These are phyloP conservation scores for Hysterangium stoloniferum DNA, from an alignment of 768 basidiomycete species.

Conservation along the genomic window DNA sequence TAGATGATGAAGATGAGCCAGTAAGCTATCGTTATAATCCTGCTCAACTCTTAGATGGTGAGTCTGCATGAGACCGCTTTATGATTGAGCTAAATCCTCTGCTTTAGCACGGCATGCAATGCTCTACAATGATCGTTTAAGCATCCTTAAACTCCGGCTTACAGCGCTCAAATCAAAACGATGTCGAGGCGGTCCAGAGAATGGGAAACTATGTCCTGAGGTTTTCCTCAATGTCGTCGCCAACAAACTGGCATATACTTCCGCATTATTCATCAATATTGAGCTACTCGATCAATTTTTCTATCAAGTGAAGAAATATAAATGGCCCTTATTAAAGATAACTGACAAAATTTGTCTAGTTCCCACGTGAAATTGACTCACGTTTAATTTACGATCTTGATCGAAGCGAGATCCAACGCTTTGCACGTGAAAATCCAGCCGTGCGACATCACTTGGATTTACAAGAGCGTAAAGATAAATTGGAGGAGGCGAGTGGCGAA, in stretches of 20 bases:
- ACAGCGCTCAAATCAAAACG: slow-evolving; percentile 83
- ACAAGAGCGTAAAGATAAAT: slow-evolving; percentile 94
- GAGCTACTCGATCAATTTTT: slow-evolving; percentile 98
- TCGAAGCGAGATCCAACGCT: slow-evolving; percentile 78
- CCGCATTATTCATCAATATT: slow-evolving; percentile 98
- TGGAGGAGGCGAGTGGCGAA: slow-evolving; percentile 67
- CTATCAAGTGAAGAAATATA: too few species aligned
- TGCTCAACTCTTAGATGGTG: slow-evolving; percentile 88
- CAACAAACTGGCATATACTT: slow-evolving; percentile 92
- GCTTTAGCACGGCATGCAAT: slow-evolving; percentile 81
- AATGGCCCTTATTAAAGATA: slow-evolving; percentile 17
- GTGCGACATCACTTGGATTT: slow-evolving; percentile 83
- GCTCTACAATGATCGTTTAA: slow-evolving; percentile 74
- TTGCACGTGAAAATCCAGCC: slow-evolving; percentile 93
- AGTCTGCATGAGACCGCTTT: slow-evolving; percentile 19
- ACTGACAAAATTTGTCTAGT: slow-evolving; percentile 39
- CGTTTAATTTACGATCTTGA: slow-evolving; percentile 90
- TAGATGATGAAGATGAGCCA: slow-evolving; percentile 29
- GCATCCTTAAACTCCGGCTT: slow-evolving; percentile 78
- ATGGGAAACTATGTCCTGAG: slow-evolving; percentile 88
- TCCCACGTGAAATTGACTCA: slow-evolving; percentile 96
- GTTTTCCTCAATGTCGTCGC: slow-evolving; percentile 95
- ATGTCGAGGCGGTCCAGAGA: slow-evolving; percentile 82
- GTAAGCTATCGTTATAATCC: slow-evolving; percentile 84
- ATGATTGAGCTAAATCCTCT: slow-evolving; percentile 4